A percentile compares a stretch with the other conserved stretches of the same genome.
phyloP scores from a whole-genome alignment of 2,329 filamentous ascomycete species.

The Phoma sp. region DNA sequence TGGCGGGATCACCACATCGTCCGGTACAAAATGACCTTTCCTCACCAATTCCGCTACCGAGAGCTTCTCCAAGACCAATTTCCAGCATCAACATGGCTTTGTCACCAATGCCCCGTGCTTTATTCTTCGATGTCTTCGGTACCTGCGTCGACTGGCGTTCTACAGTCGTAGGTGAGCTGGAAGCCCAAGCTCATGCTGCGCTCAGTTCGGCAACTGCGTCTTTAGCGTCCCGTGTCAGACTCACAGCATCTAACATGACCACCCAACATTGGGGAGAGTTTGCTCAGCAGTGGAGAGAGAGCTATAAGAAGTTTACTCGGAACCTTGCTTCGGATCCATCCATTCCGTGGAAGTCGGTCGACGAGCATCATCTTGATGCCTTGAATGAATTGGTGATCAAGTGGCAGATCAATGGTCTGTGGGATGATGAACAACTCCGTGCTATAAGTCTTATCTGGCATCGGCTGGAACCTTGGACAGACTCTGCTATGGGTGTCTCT shows the following conservation, averaged over 20 bases:
- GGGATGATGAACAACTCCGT: conserved; percentile 52
- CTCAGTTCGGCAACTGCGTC: conserved; percentile 57
- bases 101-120: conserved; percentile 57
- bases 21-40: conserved; percentile 24
- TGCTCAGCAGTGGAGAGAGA: conserved; percentile 73
- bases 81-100: conserved; percentile 34
- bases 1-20: conserved; percentile 18
- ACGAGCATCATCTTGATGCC: conserved; percentile 73
- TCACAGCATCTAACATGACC: conserved; percentile 60
- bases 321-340: conserved; percentile 57
- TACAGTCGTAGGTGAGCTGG: conserved; percentile 68
- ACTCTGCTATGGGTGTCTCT: conserved; percentile 66
- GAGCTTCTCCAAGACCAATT: conserved; percentile 11
- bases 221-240: conserved; percentile 57
- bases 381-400: conserved; percentile 65
- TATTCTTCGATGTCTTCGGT: conserved; percentile 80
- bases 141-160: conserved; percentile 82
- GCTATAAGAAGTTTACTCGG: conserved; percentile 68
- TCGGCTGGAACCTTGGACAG: conserved; percentile 72
- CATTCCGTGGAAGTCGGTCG: conserved; percentile 70
- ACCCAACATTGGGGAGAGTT: conserved; percentile 68
- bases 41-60: conserved; percentile 17
- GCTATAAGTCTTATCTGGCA: conserved; percentile 72
- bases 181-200: conserved; percentile 55
- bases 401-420: conserved; percentile 66